Evolutionary conservation across 1,284 basidiomycete genomes (phyloP).

Genomic region (Quambalaria eucalypti): DNA sequence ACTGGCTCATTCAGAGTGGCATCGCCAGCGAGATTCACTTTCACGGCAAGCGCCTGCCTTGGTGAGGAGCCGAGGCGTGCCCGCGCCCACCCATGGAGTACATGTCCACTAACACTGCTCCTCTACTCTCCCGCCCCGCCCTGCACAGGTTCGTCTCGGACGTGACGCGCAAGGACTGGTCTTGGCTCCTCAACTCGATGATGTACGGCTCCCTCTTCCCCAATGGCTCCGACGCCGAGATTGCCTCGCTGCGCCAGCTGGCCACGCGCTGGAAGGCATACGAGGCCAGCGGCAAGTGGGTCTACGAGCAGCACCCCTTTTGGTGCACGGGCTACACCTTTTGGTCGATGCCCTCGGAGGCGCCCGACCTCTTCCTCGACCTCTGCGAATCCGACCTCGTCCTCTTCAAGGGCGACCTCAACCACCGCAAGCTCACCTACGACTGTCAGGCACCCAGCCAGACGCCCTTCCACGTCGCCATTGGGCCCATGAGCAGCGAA

Average conservation of each 20-base stretch:
- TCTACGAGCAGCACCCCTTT: constrained; percentile 83
- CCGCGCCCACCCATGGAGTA: too few species aligned
- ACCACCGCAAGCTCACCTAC: constrained; percentile 67
- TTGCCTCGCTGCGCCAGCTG: constrained; percentile 69
- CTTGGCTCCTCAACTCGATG: constrained; percentile 59
- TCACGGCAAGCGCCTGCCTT: constrained; percentile 60
- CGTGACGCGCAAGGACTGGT: constrained; percentile 91
- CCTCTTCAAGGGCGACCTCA: constrained; percentile 88
- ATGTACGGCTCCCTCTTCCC: constrained; percentile 51
- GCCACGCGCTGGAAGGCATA: constrained; percentile 86
- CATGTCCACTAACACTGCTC: too few species aligned
- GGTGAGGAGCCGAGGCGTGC: too few species aligned
- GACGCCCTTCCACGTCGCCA: constrained; percentile 82
- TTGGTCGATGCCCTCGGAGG: constrained; percentile 74
- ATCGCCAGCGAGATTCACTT: constrained; percentile 77
- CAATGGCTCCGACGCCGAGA: constrained; percentile 74
- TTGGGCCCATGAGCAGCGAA: constrained; percentile 82
- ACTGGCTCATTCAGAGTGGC: constrained; percentile 83
- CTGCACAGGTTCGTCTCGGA: constrained; percentile 70
- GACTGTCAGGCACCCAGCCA: constrained; percentile 63
- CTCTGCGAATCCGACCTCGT: constrained; percentile 83
- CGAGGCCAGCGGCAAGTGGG: constrained; percentile 83
- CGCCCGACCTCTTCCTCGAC: constrained; percentile 76
- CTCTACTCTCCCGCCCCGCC: too few species aligned
- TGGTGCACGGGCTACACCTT: constrained; percentile 47